Evolutionary conservation across 129 eudicot species (phyloP).

Genomic region (Tanacetum coccineum): DNA sequence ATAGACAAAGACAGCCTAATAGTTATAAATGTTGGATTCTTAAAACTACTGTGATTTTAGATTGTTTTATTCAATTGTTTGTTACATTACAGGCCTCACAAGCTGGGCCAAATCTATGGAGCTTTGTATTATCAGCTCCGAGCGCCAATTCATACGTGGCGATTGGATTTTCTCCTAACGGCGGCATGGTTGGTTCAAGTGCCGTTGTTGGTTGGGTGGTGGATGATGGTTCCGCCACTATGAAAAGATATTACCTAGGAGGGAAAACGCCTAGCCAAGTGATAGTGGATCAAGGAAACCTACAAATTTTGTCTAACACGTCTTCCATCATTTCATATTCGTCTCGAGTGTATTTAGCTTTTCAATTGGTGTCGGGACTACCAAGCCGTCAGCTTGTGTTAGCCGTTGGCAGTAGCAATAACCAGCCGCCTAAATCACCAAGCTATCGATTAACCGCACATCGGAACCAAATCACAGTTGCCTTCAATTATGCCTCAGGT

Average conservation of each 20-base stretch:
- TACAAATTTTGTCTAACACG: conserved; percentile 36
- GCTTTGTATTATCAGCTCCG: conserved; percentile 79
- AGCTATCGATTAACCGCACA: conserved; percentile 39
- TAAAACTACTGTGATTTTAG: too few relatives aligned
- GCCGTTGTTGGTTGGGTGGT: conserved; percentile 81
- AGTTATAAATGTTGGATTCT: too few relatives aligned
- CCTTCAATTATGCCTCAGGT: conserved; percentile 61
- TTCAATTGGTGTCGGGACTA: conserved; percentile 41
- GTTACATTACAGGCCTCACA: conserved; percentile 45
- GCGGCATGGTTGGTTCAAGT: conserved; percentile 82
- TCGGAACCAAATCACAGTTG: conserved; percentile 29
- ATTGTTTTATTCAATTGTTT: too few relatives aligned
- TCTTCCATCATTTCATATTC: conserved; percentile 32
- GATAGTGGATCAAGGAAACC: conserved; percentile 45
- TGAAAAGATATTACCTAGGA: conserved; percentile 47
- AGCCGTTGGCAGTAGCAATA: conserved; percentile 50
- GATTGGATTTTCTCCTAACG: conserved; percentile 73
- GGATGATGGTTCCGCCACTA: conserved; percentile 25
- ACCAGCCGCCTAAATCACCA: conserved; percentile 34
- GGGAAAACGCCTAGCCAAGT: conserved; percentile 50
- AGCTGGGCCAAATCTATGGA: conserved; percentile 59
- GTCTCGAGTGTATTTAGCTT: conserved; percentile 49
- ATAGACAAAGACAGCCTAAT: too few relatives aligned
- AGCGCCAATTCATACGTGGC: conserved; percentile 55
- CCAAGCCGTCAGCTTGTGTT: conserved; percentile 44